Evolutionary conservation across 2,329 filamentous ascomycete genomes (phyloP).

Genomic region (Tolypocladium nubicola): DNA sequence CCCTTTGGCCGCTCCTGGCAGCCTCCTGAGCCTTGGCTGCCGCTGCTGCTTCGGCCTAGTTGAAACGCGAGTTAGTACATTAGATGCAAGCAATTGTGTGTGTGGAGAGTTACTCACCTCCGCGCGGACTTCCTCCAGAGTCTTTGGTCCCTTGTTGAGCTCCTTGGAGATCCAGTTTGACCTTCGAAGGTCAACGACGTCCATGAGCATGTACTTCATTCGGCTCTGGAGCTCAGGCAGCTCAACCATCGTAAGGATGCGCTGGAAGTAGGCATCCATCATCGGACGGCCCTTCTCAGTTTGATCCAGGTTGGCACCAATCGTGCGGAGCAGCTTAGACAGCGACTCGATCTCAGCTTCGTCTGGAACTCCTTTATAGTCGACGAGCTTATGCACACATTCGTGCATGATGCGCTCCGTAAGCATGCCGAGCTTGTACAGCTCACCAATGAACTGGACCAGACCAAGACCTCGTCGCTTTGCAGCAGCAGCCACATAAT

Average conservation of each 20-base stretch:
- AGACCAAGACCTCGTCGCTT: conserved; percentile 96
- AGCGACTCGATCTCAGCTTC: conserved; percentile 95
- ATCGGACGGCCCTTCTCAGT: conserved; percentile 74
- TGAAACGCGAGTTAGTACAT: conserved; percentile 18
- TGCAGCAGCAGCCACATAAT: conserved; percentile 85
- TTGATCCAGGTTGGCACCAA: conserved; percentile 75
- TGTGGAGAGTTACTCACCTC: conserved; percentile 41
- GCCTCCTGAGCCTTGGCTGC: conserved; percentile 73
- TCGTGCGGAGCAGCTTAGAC: conserved; percentile 83
- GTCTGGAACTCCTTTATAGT: conserved; percentile 87
- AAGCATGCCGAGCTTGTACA: conserved; percentile 98
- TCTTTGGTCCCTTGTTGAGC: conserved; percentile 90
- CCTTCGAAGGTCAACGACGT: conserved; percentile 75
- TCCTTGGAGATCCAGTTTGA: conserved; percentile 80
- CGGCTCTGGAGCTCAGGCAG: conserved; percentile 75
- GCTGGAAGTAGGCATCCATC: conserved; percentile 89
- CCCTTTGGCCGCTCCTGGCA: conserved; percentile 50
- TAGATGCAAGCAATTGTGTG: background rate
- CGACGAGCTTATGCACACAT: conserved; percentile 92
- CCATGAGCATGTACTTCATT: conserved; percentile 93
- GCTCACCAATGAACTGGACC: conserved; percentile 97
- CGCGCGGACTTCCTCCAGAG: conserved; percentile 81
- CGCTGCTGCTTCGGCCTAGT: conserved; percentile 58
- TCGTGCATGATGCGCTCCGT: conserved; percentile 99
- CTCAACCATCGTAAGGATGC: conserved; percentile 74